Evolutionary conservation across 148 eudicot genomes (phyloP), one percentile per base, ranked within the genome.

Genomic region (Fagopyrum homotropicum): DNA sequence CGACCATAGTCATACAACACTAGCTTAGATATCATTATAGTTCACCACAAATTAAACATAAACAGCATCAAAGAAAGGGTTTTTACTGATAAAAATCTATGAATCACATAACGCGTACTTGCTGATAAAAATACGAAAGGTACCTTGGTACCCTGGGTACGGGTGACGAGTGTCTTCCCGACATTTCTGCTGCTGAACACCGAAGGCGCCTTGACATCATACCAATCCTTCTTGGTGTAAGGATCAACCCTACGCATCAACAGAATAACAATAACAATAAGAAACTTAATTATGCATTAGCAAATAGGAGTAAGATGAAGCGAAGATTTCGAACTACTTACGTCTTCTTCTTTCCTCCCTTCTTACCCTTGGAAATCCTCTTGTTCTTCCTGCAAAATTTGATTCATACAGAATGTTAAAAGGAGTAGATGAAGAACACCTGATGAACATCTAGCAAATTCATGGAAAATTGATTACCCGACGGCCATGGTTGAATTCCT

Each of bases 61-160:
- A 2, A 22, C 60, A 55, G 68, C 15, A 26, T 59, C 43, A 2
- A 29, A 26, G 15, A 26, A 40, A 29, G 1, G 5, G 22, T 61
- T 61, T 43, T 61, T 61, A 29, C 26, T 22, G 26, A 22, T 10
- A 9, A 6, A 61, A 61, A 61, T 10, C 57, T 0, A 26, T 15
- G 8, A 45, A 72, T 19, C 51, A 14, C 40, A 72, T 22, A 43
- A 17, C 46, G 16, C 2, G 71, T 14, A 0, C 14, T 43, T 40
- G 47, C 40, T 4, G 15, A 5, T 66, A 15, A 19, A 66, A 12
- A 4, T 35, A 35, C 40, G 0, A 10, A 15, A 16, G 5, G 71
- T 6, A 72, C 74, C 74, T 72, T 72, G 15, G 74, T 72, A 45
- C 74, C 74, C 74, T 72, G 74, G 14, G 74, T 72, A 72, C 74